A percentile compares a stretch with the other conserved stretches of the same genome.
Evolutionary conservation across 2,329 filamentous ascomycete genomes (phyloP).

Genomic region (Penicillium sp.): DNA sequence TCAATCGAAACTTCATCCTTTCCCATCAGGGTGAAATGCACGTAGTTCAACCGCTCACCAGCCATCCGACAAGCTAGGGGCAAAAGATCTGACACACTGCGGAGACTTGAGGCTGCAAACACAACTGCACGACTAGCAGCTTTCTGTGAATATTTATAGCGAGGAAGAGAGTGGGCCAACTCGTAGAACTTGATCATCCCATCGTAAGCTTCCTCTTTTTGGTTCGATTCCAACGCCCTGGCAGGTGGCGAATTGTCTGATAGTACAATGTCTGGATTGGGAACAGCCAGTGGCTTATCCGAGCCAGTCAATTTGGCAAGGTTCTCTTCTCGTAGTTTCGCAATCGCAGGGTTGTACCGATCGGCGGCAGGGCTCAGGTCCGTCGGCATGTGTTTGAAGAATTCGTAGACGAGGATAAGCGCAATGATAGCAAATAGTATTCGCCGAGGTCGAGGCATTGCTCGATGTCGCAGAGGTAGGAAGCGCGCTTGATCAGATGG

Average conservation of each 20-base stretch:
- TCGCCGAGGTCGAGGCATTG: slow-evolving; percentile 48
- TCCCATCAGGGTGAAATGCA: slow-evolving; percentile 80
- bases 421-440: slow-evolving; percentile 49
- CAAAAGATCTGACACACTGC: slow-evolving; percentile 69
- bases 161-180: slow-evolving; percentile 63
- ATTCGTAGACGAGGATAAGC: slow-evolving; percentile 58
- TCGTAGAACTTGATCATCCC: slow-evolving; percentile 68
- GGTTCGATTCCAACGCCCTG: slow-evolving; percentile 16
- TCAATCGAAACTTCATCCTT: slow-evolving; percentile 67
- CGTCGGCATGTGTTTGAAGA: slow-evolving; percentile 63
- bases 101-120: slow-evolving; percentile 72
- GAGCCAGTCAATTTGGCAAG: slow-evolving; percentile 6
- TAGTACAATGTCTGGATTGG: slow-evolving; percentile 12
- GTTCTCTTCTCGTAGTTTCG: slow-evolving; percentile 16
- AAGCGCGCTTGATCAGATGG: slow-evolving; percentile 31
- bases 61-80: slow-evolving; percentile 89
- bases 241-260: slow-evolving; percentile 8
- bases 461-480: slow-evolving; percentile 34
- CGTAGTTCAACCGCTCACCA: slow-evolving; percentile 62
- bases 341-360: slow-evolving; percentile 29
- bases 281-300: slow-evolving; percentile 5
- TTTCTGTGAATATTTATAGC: slow-evolving; percentile 50
- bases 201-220: slow-evolving; percentile 50
- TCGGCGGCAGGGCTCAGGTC: slow-evolving; percentile 40
- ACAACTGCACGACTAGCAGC: slow-evolving; percentile 66